Evolutionary conservation across 495 filamentous ascomycete genomes (phyloP), one percentile per base, ranked within the genome.

Genomic region (Halenospora varia): DNA sequence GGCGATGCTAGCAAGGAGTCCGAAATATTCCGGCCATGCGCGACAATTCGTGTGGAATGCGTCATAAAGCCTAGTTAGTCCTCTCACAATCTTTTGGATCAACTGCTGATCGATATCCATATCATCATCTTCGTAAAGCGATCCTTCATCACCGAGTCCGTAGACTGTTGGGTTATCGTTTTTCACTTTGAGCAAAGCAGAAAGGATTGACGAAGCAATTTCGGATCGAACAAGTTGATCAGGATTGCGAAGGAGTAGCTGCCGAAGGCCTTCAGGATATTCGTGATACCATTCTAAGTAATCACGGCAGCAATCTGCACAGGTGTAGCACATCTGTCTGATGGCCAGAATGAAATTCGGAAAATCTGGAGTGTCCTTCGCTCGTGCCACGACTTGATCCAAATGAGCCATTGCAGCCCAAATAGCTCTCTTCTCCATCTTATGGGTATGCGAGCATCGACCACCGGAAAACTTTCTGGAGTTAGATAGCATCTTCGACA

Each of bases 11-110:
- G 77, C 62, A 58, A 92, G 73, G 26, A 89, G 77, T 23, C 82
- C 83, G 62, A 94, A 94, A 45, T 88, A 92, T 64, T 96, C 90
- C 41, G 84, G 81, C 90, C 90, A 96, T 9, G 84, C 78, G 25
- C 87, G 82, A 19, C 80, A 66, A 22, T 77, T 73, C 2, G 70
- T 67, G 55, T 89, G 83, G 25, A 88, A 65, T 9, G 66, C 66
- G 2, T 76, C 60, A 80, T 80, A 86, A 4, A 83, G 56, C 10
- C 79, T 77, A 41, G 70, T 70, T 9, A 87, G 61, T 15, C 68
- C 73, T 2, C 68, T 68, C 57, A 86, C 81, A 53, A 94, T 66
- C 23, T 71, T 63, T 25, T 79, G 74, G 51, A 92, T 75, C 4
- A 80, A 66, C 40, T 68, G 66, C 9, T 66, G 55, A 44, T 66